A percentile compares a stretch with the other conserved stretches of the same genome.
Conservation (phyloP, 352 stramenopile genomes). For the Halophytophthora batemanensis region DNA sequence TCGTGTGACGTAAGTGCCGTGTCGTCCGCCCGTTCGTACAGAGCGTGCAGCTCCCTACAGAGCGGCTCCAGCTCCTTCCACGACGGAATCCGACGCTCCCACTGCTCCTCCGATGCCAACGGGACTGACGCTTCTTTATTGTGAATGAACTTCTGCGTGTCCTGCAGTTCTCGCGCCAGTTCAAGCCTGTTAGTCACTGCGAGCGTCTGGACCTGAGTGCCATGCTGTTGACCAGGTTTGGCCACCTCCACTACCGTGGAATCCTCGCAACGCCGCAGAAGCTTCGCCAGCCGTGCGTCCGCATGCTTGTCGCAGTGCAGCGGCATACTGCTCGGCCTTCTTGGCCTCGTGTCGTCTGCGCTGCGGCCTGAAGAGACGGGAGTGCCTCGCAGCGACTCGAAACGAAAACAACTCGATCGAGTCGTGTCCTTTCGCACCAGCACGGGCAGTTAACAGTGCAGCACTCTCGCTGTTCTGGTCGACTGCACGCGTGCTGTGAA, state of each 20-base stretch:
- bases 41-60: slow-evolving; percentile 30
- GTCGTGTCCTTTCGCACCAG: no score
- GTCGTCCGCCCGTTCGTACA: slow-evolving; percentile 16
- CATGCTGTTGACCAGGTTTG: slow-evolving; percentile 1
- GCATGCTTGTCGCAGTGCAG: no score
- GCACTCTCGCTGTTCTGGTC: not conserved
- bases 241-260: not conserved
- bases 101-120: slow-evolving; percentile 2
- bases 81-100: slow-evolving; percentile 6
- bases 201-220: slow-evolving; percentile 15
- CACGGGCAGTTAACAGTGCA: not conserved
- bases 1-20: slow-evolving; percentile 17
- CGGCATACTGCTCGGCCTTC: no score
- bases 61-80: slow-evolving; percentile 34
- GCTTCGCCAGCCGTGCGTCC: no score
- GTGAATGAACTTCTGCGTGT: slow-evolving; percentile 22
- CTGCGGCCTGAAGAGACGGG: no score
- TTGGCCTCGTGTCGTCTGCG: no score
- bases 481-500: slow-evolving; percentile 4
- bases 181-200: slow-evolving; percentile 26
- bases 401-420: no score
- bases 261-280: not conserved
- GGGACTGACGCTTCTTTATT: not conserved
- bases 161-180: slow-evolving; percentile 17
- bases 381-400: no score